Base-by-base conservation (phyloP, 768 basidiomycete species). In the Chalciporus sphaerocephalus region DNA sequence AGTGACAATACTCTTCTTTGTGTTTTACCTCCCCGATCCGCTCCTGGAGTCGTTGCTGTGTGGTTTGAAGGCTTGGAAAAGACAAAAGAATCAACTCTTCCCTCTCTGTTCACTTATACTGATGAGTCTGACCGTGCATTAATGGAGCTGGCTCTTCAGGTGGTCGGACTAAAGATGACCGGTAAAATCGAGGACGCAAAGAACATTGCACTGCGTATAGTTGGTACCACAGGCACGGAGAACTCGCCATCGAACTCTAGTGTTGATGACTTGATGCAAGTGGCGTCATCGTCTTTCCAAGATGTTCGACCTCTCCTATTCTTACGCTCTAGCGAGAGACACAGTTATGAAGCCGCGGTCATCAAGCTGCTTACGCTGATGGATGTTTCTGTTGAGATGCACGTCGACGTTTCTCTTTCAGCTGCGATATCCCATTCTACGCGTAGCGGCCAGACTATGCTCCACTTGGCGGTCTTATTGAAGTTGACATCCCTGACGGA, bases 111-210 rank as follows among this genome's bases (percentile, higher is more conserved):
- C 69, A 92, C 87, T 1, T 97, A 97, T 66, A 80, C 83, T 16
- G 92, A 95, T 56, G 88, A 92, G 49, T 85, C 89, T 20, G 94
- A 97, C 59, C 73, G 91, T 42, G 86, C 88, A 6, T 67, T 97
- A 53, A 94, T 97, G 91, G 94, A 95, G 64, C 79, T 96, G 43
- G 93, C 93, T 41, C 73, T 97, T 4, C 92, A 95, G 60, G 92
- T 95, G 12, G 92, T 97, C 15, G 94, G 94, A 0, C 71, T 96
- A 52, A 93, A 95, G 72, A 94, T 96, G 90, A 95, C 92, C 0
- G 93, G 93, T 38, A 88, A 92, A 59, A 83, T 95, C 22, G 92
- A 94, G 56, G 90, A 93, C 43, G 92, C 93, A 2, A 86, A 89
- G 65, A 88, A 92, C 47, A 87, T 96, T 28, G 93, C 93, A 12